Evolutionary conservation across 768 basidiomycete genomes (phyloP), one percentile per base, ranked within the genome.

Genomic region (Chalciporus pseudorubinellus): DNA sequence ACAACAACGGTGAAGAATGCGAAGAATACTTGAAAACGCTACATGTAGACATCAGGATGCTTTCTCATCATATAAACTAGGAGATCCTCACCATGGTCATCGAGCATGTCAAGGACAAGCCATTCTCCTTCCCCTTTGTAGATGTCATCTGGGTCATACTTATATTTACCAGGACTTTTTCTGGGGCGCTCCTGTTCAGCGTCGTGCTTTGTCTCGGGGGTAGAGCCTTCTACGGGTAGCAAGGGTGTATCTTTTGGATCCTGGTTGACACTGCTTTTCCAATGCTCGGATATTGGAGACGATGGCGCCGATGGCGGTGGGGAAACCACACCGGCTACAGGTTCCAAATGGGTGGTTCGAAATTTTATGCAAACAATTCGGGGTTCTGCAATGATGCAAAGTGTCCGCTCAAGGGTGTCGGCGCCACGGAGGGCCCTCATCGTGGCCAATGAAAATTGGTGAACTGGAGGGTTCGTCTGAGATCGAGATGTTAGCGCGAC

Each of bases 21-120:
- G 78, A 3, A 80, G 69, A n/a, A 82, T 70, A 34, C 73, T 78
- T 38, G 70, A 67, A 61, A 72, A 77, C 4, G 79, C 79, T 83
- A 54, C 11, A 41, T 19, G 43, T 13, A 18, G 14, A 12, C 50
- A 19, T 52, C 42, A 36, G 26, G 33, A n/a, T 22, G 18, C 8
- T 12, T 18, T 4, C n/a, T 6, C 5, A 29, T 18, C 2, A 1
- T 4, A 28, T 21, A 48, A 21, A 5, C 1, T 24, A 19, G 12
- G 12, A 12, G 31, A 50, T 21, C 19, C 59, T 39, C 48, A 76
- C 78, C 78, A 41, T 65, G 63, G 46, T 79, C 78, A 50, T 72
- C 72, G 53, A 76, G 73, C 64, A 82, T 61, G 60, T 83, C 81
- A 18, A 83, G 64, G 9, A 77, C 74, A 16, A 82, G 67, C 77